These are phyloP conservation scores for Berberis vulgaris DNA, from an alignment of 164 flowering plant species.

Conservation along the genomic window DNA sequence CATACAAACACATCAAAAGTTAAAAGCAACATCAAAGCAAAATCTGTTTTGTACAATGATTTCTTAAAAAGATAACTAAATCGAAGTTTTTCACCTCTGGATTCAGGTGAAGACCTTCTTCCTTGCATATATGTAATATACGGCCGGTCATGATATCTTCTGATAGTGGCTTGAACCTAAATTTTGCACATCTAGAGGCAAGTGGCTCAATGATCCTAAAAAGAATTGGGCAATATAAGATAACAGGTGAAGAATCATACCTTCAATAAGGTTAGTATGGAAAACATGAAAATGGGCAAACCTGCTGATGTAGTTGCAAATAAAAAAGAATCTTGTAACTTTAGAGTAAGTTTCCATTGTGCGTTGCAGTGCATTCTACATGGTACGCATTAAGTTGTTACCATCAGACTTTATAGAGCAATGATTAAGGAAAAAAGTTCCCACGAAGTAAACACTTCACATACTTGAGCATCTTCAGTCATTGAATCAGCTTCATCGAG, in stretches of 20 bases:
- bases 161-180: slow-evolving; percentile 94
- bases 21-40: too few relatives aligned
- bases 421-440: neutral
- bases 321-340: slow-evolving; percentile 92
- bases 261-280: neutral
- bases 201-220: slow-evolving; percentile 93
- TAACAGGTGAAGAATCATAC: neutral
- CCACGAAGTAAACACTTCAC: slow-evolving; percentile 4
- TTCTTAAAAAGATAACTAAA: too few relatives aligned
- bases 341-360: slow-evolving; percentile 98
- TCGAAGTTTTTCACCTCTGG: slow-evolving; percentile 40
- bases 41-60: too few relatives aligned
- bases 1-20: neutral
- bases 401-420: neutral
- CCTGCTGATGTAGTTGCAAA: slow-evolving; percentile 29
- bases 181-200: slow-evolving; percentile 99
- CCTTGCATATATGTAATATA: slow-evolving; percentile 61
- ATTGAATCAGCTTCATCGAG: slow-evolving; percentile 99
- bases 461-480: slow-evolving; percentile 99
- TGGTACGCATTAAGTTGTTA: neutral
- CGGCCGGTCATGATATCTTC: slow-evolving; percentile 79
- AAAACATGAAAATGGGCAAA: neutral
- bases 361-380: slow-evolving; percentile 89
- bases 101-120: slow-evolving; percentile 77
- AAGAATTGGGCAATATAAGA: slow-evolving; percentile 4